Percentiles rank a stretch among this genome's conserved stretches.
phyloP scores from a whole-genome alignment of 2,329 filamentous ascomycete genomes.

The Dichotomopilus funicola region DNA sequence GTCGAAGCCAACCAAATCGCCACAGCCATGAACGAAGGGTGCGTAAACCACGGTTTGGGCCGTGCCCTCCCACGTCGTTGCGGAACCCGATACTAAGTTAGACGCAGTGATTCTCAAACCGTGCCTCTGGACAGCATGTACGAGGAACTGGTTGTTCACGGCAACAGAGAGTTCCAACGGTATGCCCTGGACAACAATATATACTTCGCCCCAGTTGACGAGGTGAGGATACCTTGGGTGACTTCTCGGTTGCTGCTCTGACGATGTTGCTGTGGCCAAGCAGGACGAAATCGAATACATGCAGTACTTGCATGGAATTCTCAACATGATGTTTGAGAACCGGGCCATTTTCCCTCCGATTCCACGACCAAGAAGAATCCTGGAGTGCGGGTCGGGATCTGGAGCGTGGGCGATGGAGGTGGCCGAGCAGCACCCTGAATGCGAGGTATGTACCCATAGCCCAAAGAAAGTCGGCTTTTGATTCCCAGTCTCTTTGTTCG shows the following conservation, averaged over 20 bases:
- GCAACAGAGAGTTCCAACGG: slow-evolving; percentile 61
- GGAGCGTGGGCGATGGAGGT: slow-evolving; percentile 65
- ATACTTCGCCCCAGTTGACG: slow-evolving; percentile 65
- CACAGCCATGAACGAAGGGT: slow-evolving; percentile 25
- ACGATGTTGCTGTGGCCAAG: slow-evolving; percentile 9
- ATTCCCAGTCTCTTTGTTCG: not conserved
- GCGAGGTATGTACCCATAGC: slow-evolving; percentile 45
- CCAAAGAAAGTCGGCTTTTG: not conserved
- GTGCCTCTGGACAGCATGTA: slow-evolving; percentile 51
- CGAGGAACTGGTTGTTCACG: slow-evolving; percentile 51
- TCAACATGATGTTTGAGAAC: slow-evolving; percentile 58
- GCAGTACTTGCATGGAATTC: slow-evolving; percentile 55
- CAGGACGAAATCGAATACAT: slow-evolving; percentile 64
- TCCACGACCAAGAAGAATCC: slow-evolving; percentile 47
- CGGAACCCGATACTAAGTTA: slow-evolving; percentile 15
- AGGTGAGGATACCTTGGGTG: slow-evolving; percentile 42
- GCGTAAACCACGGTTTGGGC: slow-evolving; percentile 11
- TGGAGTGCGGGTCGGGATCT: slow-evolving; percentile 69
- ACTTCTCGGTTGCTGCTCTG: slow-evolving; percentile 5
- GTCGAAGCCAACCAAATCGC: not conserved
- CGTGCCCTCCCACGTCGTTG: not conserved
- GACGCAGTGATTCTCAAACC: slow-evolving; percentile 40
- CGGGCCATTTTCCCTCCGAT: slow-evolving; percentile 66
- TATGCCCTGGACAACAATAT: slow-evolving; percentile 58
- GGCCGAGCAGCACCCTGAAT: slow-evolving; percentile 56